Percentiles rank a stretch among this genome's conserved stretches.
These are phyloP conservation scores for Pseudogymnoascus sp. DNA, from an alignment of 2,329 filamentous ascomycete species.

Conservation along the genomic window DNA sequence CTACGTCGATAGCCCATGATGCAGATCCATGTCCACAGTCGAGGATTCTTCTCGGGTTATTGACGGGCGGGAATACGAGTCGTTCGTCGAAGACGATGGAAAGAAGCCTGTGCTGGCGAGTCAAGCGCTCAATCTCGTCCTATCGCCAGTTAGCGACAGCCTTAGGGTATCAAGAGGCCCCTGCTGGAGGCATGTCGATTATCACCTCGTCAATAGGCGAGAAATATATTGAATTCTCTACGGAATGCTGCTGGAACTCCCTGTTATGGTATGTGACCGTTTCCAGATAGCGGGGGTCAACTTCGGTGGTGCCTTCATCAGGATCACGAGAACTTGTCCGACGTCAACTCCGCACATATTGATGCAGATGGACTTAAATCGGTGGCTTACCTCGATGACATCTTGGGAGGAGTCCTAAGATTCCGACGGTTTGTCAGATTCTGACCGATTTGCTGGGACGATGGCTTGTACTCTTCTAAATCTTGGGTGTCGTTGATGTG, in stretches of 20 bases:
- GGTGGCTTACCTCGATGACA: background rate
- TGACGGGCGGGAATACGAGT: constrained; percentile 62
- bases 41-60: constrained; percentile 49
- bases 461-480: background rate
- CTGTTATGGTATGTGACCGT: constrained; percentile 54
- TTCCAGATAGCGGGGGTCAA: constrained; percentile 52
- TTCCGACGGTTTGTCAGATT: background rate
- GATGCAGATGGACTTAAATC: background rate
- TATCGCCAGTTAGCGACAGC: constrained; percentile 26
- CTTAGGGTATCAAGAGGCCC: background rate
- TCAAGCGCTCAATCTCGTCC: constrained; percentile 61
- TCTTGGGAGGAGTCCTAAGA: background rate
- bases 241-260: constrained; percentile 58
- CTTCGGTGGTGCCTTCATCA: constrained; percentile 37
- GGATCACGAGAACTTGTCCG: constrained; percentile 29
- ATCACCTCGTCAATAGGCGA: constrained; percentile 64
- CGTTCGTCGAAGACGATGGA: constrained; percentile 56
- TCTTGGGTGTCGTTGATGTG: background rate
- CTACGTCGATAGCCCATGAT: constrained; percentile 62
- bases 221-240: constrained; percentile 58
- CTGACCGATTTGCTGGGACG: background rate
- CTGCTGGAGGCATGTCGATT: constrained; percentile 10
- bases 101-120: constrained; percentile 55
- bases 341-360: constrained; percentile 13
- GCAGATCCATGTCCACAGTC: constrained; percentile 68